Evolutionary conservation across 2,329 filamentous ascomycete genomes (phyloP).

Genomic region (Pseudofabraea citricarpa): DNA sequence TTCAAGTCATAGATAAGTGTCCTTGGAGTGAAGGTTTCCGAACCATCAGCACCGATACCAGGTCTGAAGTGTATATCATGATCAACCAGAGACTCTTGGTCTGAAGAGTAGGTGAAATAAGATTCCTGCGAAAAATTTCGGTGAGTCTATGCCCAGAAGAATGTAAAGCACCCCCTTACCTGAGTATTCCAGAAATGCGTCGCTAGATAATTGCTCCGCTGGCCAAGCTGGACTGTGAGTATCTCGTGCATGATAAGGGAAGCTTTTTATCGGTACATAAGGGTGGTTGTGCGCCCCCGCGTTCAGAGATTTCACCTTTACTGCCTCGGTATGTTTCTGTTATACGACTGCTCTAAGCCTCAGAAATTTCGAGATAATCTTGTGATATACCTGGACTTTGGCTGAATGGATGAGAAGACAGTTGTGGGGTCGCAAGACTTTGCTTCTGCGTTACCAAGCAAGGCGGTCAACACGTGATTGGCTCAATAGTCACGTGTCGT

Average conservation of each 20-base stretch:
- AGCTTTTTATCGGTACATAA: too few species aligned
- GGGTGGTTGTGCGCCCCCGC: too few species aligned
- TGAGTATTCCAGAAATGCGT: slow-evolving; percentile 98
- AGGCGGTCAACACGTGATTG: too few species aligned
- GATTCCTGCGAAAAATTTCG: slow-evolving; percentile 65
- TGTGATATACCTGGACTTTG: too few species aligned
- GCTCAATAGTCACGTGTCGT: too few species aligned
- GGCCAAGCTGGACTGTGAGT: slow-evolving; percentile 87
- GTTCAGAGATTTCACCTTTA: too few species aligned
- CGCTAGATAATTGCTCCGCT: slow-evolving; percentile 86
- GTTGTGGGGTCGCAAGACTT: too few species aligned
- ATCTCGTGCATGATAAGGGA: slow-evolving; percentile 76
- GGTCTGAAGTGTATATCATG: slow-evolving; percentile 87
- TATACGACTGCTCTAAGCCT: too few species aligned
- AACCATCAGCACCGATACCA: slow-evolving; percentile 75
- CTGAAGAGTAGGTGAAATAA: slow-evolving; percentile 82
- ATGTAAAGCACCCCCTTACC: slow-evolving; percentile 37
- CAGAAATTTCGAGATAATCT: too few species aligned
- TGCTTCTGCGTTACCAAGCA: too few species aligned
- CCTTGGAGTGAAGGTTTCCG: slow-evolving; percentile 87
- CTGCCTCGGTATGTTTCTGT: too few species aligned
- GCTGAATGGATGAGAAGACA: too few species aligned
- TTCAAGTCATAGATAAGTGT: slow-evolving; percentile 95
- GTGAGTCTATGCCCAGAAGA: slow-evolving; percentile 6
- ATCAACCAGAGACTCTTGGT: slow-evolving; percentile 64